Percentiles rank a stretch among this genome's conserved stretches.
These are phyloP conservation scores for Neurospora sp. DNA, from an alignment of 495 filamentous ascomycete genomes.

Conservation along the genomic window DNA sequence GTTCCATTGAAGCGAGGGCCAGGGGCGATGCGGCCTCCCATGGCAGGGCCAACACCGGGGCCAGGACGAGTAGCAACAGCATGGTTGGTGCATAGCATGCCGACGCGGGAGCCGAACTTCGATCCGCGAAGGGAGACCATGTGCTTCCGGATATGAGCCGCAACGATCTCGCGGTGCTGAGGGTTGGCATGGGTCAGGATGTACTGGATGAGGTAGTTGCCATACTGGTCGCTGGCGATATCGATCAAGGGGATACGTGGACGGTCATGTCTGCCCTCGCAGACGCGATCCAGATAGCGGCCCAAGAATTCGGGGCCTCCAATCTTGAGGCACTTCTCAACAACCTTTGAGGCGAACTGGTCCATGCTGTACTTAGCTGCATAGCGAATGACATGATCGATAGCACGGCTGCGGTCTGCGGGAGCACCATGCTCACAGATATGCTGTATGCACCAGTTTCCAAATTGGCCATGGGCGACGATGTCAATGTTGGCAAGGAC, in stretches of 20 bases:
- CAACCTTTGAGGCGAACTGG: conserved; percentile 97
- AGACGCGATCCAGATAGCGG: conserved; percentile 88
- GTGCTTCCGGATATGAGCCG: conserved; percentile 91
- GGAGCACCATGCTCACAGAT: conserved; percentile 95
- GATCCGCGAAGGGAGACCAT: conserved; percentile 98
- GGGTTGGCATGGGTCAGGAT: conserved; percentile 78
- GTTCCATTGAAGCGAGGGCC: conserved; percentile 38
- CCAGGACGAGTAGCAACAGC: conserved; percentile 75
- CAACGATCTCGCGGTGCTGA: conserved; percentile 87
- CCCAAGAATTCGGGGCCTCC: conserved; percentile 83
- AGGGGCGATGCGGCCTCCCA: conserved; percentile 47
- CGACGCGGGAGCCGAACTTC: conserved; percentile 95
- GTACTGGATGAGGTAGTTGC: conserved; percentile 96
- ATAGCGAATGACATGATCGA: conserved; percentile 89
- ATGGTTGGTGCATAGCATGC: conserved; percentile 97
- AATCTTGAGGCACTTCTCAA: conserved; percentile 98
- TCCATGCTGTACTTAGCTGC: conserved; percentile 97
- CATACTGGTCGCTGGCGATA: conserved; percentile 96
- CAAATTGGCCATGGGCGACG: conserved; percentile 96
- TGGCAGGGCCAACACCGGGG: conserved; percentile 55
- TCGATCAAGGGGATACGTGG: conserved; percentile 96
- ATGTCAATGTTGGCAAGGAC: conserved; percentile 89
- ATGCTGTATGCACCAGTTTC: conserved; percentile 99
- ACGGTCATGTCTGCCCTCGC: conserved; percentile 79
- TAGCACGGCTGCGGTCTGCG: conserved; percentile 80